A percentile compares a stretch with the other conserved stretches of the same genome.
Evolutionary conservation across 768 basidiomycete species (phyloP).

Genomic region (Suillus subalutaceus): DNA sequence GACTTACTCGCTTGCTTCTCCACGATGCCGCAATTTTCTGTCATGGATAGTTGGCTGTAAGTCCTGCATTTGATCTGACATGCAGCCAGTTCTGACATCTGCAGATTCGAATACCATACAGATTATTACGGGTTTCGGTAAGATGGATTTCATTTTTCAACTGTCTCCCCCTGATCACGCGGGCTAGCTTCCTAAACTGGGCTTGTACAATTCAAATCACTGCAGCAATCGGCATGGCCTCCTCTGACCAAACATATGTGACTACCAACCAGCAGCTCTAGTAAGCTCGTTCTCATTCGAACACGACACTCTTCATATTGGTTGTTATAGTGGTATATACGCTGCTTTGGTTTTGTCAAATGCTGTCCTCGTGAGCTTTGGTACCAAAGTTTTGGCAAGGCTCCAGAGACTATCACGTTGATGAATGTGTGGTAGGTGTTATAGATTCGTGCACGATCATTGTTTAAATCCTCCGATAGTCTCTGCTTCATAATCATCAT

Average conservation of each 20-base stretch:
- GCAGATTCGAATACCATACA: neutral
- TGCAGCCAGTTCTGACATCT: neutral
- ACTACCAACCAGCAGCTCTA: neutral
- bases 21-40: neutral
- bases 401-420: neutral
- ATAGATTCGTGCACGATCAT: neutral
- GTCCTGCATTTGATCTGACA: neutral
- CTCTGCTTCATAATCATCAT: slow-evolving; percentile 37
- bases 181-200: neutral
- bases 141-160: neutral
- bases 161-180: neutral
- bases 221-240: neutral
- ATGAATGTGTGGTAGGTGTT: neutral
- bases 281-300: neutral
- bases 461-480: neutral
- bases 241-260: neutral
- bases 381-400: neutral
- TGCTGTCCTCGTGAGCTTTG: neutral
- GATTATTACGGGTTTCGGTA: neutral
- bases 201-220: neutral
- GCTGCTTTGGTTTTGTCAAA: neutral
- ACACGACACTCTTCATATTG: neutral
- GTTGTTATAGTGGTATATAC: neutral
- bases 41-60: neutral
- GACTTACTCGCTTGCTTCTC: neutral